Evolutionary conservation across 2,329 filamentous ascomycete species (phyloP), one percentile per base, ranked within the genome.

Genomic region (Claviceps arundinis): DNA sequence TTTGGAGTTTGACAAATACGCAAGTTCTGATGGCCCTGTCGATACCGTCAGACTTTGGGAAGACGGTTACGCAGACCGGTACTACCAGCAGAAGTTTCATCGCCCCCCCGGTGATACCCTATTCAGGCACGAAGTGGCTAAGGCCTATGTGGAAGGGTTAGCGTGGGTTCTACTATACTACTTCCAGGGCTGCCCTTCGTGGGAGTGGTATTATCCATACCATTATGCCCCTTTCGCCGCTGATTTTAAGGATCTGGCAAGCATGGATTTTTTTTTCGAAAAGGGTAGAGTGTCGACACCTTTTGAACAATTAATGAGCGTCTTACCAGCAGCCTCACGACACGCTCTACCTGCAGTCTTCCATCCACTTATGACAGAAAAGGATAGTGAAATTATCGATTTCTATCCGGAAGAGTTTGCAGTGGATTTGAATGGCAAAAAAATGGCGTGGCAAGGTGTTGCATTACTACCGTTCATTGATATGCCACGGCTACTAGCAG

Each of bases 131-230:
- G 80, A 89, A 62, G 94, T 98, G 52, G 93, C 86, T 38, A 80
- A 82, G 51, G 81, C 87, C n/a, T 98, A 98, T 65, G 89, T 91
- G 13, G 89, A 97, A 72, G 93, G 93, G 38, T 77, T 98, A 9
- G 86, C 86, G 22, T 98, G 94, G 93, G 93, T 98, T 41, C 73
- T 98, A 49, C 75, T 90, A 38, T 98, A 98, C 69, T 98, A 98
- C 67, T 95, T 96, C 68, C 93, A 98, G 68, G 93, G 93, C 26
- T 98, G 93, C 61, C 89, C 93, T 22, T 96, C 89, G 0, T 98
- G 94, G 93, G 94, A 91, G 50, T 98, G 93, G 93, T 98, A 93
- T 66, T 98, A 96, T 64, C 93, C 93, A 0, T 95, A 97, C 63
- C 93, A 98, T 65, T 98, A 98, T 65, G 94, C 93, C 1, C 93